Base-by-base conservation (phyloP, 192 early-diverging fungal species). In the Allomyces macrogynus region DNA sequence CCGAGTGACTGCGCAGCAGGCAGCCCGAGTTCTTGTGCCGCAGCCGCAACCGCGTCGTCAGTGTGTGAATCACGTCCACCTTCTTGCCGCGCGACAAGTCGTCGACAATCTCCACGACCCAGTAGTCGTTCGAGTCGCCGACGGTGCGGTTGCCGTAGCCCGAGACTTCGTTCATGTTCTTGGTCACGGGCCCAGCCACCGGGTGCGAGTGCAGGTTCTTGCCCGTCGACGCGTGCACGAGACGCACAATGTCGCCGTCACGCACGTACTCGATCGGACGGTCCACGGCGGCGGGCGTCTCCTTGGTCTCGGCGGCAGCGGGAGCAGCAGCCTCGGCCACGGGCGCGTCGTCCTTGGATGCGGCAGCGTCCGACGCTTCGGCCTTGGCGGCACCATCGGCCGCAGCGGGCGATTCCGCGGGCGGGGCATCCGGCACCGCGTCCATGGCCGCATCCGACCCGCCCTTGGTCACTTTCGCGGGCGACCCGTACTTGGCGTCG, bases 181-280 rank as follows among this genome's bases (percentile, higher is more conserved):
- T 84, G 4, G 89, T 87, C 8, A 94, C 65, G 0, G 88, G 90
- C 0, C 86, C 92, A 40, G 76, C 75, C 65, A 91, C 78, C 5
- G 74, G 27, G 74, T 98, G 95, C 64, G 81, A 87, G 77, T 98
- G 95, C 62, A 98, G 74, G 70, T 92, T 92, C 61, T 79, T 78
- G 10, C 69, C 66, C 0, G 93, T 93, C 61, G 63, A 26, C 1
- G 68, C 68, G 69, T 98, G 95, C 5, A 87, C 71, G 42, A 98
- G 71, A 24, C 95, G 86, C 63, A 98, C 71, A 44, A 87, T 66
- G 63, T 95, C 89, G 23, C 90, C 90, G 73, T 90, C 66, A 61
- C 78, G 77, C 12, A 96, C 71, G 66, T 80, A 81, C 68, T 89
- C 82, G 14, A 84, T 44, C 32, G 32, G 32, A 40, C 32, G 32